Conservation (phyloP, 306 rosid species). For the Urtica urens region DNA sequence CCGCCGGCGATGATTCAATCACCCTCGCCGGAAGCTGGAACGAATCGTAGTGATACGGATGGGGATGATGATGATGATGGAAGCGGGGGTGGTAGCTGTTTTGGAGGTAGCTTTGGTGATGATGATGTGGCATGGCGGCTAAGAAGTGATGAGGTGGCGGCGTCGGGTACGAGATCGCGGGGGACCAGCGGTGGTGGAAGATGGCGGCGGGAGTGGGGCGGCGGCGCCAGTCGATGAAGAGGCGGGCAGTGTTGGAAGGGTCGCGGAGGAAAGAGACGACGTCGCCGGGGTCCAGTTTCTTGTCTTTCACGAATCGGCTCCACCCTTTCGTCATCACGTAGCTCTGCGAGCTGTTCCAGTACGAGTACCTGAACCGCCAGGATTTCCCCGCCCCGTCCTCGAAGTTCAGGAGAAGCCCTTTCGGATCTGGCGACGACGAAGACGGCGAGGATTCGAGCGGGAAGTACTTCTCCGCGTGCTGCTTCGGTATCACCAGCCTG, state of each 20-base stretch:
- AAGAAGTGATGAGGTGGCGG: neutral
- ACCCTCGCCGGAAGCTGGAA: conserved; percentile 22
- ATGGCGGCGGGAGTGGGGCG: conserved; percentile 18
- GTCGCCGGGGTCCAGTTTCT: conserved; percentile 78
- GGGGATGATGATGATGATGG: conserved; percentile 1
- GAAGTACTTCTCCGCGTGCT: conserved; percentile 71
- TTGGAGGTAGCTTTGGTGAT: neutral
- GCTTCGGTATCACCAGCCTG: conserved; percentile 77
- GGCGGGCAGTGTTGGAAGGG: conserved; percentile 21
- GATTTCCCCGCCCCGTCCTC: conserved; percentile 57
- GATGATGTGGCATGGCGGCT: conserved; percentile 14
- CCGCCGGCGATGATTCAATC: conserved; percentile 40
- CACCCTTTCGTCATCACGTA: conserved; percentile 91
- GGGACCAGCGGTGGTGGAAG: neutral
- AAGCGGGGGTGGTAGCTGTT: conserved; percentile 5
- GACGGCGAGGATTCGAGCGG: conserved; percentile 67
- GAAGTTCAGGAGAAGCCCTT: conserved; percentile 54
- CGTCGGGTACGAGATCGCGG: neutral
- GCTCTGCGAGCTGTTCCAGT: conserved; percentile 93
- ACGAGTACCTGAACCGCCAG: conserved; percentile 84
- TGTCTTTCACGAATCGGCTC: conserved; percentile 89
- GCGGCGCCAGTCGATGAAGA: conserved; percentile 68
- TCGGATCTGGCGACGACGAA: conserved; percentile 42
- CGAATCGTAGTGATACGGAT: conserved; percentile 1
- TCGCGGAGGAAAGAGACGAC: conserved; percentile 64